Evolutionary conservation across 345 rosid species (phyloP).

Genomic region (Odontarrhena argentea): DNA sequence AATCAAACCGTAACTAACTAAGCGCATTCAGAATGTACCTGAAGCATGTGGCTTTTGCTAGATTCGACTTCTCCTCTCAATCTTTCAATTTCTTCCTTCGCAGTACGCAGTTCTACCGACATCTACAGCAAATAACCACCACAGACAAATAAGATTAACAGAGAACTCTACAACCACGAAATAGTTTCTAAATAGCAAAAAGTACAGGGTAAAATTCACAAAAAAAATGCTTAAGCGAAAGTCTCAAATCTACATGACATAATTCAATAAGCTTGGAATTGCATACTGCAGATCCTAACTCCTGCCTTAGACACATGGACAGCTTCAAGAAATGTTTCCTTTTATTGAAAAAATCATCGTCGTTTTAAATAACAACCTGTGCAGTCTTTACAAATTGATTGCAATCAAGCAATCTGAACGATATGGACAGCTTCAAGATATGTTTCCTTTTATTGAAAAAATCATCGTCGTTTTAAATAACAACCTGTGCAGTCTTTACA

Average conservation of each 20-base stretch:
- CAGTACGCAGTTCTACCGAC: slow-evolving; percentile 52
- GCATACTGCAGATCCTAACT: slow-evolving; percentile 26
- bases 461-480: background rate
- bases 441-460: background rate
- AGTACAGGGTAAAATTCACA: slow-evolving; percentile 17
- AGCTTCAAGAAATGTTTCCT: slow-evolving; percentile 5
- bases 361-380: background rate
- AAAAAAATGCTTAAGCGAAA: slow-evolving; percentile 4
- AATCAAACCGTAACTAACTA: slow-evolving; percentile 6
- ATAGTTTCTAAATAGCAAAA: slow-evolving; percentile 18
- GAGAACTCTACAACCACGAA: slow-evolving; percentile 9
- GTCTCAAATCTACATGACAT: slow-evolving; percentile 20
- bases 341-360: background rate
- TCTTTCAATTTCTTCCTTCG: slow-evolving; percentile 70
- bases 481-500: slow-evolving; percentile 19
- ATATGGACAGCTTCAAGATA: slow-evolving; percentile 12
- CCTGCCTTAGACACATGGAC: background rate
- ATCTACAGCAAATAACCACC: slow-evolving; percentile 45
- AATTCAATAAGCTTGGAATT: slow-evolving; percentile 24
- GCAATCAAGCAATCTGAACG: slow-evolving; percentile 13
- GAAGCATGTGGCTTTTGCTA: slow-evolving; percentile 89
- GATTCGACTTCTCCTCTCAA: slow-evolving; percentile 76
- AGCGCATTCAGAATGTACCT: slow-evolving; percentile 52
- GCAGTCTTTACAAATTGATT: slow-evolving; percentile 24
- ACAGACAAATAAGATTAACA: slow-evolving; percentile 31